Base-by-base conservation (phyloP, 2,329 filamentous ascomycete species). In the Penicillium paneum region DNA sequence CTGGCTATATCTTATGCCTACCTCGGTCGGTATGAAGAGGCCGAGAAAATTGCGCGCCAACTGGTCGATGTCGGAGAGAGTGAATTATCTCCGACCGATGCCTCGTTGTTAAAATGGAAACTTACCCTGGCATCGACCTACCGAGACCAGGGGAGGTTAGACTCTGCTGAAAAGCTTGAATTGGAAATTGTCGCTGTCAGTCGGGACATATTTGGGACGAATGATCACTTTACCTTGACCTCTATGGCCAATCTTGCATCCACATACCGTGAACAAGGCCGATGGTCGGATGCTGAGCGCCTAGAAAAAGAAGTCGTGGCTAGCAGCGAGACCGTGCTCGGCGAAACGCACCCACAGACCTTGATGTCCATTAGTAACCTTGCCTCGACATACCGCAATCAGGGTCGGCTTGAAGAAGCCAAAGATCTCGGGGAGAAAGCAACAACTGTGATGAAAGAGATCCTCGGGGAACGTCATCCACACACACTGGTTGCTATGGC, bases 331-430 rank as follows among this genome's bases (percentile, higher is more conserved):
- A 21, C 17, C 2, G 39, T 21, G 4, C 49, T 62, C 15, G 55
- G 59, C 21, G 46, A 48, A 35, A 52, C 34, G 5, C 58, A 62
- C 19, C 58, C 59, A 12, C 55, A 55, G n/a, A 62, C 58, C 3
- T 40, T 62, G 3, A 56, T 60, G 53, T 58, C 59, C 10, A 46
- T 60, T 15, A 48, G 45, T 17, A 60, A 62, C 19, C 58, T 62
- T 40, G 59, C 50, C 3, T 58, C 58, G 8, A 55, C 58, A 24
- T 55, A 42, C 17, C 52, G 54, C 7, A 44, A 43, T n/a, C 57
- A 49, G 11, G 57, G 52, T n/a, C 45, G 35, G 4, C 26, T 60
- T 10, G 50, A 54, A 34, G 57, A 57, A 39, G 59, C 59, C 12
- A 52, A 52, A 35, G 28, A 53, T 0, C 55, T 61, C 3, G 57